Percentiles rank a stretch among this genome's conserved stretches.
phyloP scores from a whole-genome alignment of 441 rosid genomes.

The Jatropha podagrica region DNA sequence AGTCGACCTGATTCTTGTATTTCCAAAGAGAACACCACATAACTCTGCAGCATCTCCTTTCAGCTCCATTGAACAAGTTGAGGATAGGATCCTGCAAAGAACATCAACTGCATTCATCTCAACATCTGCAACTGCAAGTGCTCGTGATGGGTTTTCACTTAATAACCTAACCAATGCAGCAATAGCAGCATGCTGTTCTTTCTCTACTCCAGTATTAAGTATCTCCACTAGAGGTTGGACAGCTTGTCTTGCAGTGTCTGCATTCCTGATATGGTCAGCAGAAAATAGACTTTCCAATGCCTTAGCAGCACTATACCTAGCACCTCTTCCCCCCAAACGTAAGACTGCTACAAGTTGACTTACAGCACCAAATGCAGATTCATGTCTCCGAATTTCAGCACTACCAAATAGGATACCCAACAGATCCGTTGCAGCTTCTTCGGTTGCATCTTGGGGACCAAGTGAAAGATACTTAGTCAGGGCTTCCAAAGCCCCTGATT shows the following conservation, averaged over 20 bases:
- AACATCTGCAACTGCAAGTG: slow-evolving; percentile 96
- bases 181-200: slow-evolving; percentile 99
- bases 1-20: slow-evolving; percentile 93
- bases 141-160: slow-evolving; percentile 97
- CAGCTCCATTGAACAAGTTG: slow-evolving; percentile 90
- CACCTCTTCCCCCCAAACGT: slow-evolving; percentile 97
- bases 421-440: slow-evolving; percentile 98
- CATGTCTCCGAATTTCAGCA: slow-evolving; percentile 97
- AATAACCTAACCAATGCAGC: slow-evolving; percentile 94
- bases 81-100: slow-evolving; percentile 96
- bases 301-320: slow-evolving; percentile 97
- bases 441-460: slow-evolving; percentile 98
- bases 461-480: slow-evolving; percentile 97
- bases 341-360: slow-evolving; percentile 98
- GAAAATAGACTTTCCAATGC: slow-evolving; percentile 97
- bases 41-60: slow-evolving; percentile 99
- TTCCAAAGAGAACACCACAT: slow-evolving; percentile 95
- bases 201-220: slow-evolving; percentile 93
- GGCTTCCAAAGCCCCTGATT: slow-evolving; percentile 96
- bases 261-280: slow-evolving; percentile 97
- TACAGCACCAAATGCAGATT: slow-evolving; percentile 94
- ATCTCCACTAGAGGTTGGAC: slow-evolving; percentile 99
- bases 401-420: slow-evolving; percentile 87
- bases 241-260: slow-evolving; percentile 92
- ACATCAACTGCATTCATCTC: slow-evolving; percentile 99